phyloP scores from a whole-genome alignment of 345 rosid genomes.

The Syzygium jambos region DNA sequence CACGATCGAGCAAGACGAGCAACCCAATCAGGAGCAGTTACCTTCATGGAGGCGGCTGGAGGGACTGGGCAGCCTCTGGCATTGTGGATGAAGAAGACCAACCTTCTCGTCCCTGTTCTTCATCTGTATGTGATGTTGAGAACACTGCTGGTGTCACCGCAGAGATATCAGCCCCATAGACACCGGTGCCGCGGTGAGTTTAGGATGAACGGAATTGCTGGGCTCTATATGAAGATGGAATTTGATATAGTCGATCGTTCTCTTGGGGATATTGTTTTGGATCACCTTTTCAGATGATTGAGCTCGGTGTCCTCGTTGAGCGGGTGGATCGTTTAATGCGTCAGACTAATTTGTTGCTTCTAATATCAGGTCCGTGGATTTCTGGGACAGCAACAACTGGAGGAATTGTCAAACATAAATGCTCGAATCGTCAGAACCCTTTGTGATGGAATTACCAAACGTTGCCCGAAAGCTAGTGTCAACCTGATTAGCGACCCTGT shows the following conservation, averaged over 20 bases:
- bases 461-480: constrained; percentile 78
- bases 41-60: neutral
- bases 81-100: constrained; percentile 13
- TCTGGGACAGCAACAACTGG: constrained; percentile 68
- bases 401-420: constrained; percentile 81
- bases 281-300: neutral
- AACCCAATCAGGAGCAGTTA: too few species aligned
- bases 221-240: neutral
- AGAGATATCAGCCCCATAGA: constrained; percentile 87
- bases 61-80: neutral
- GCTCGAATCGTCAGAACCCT: constrained; percentile 82
- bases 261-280: neutral
- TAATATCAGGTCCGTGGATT: constrained; percentile 28
- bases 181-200: constrained; percentile 49
- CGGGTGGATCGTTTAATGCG: neutral
- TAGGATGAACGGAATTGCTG: neutral
- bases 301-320: neutral
- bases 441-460: constrained; percentile 72
- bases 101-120: constrained; percentile 47
- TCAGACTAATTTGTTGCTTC: too few species aligned
- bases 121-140: constrained; percentile 75
- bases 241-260: neutral
- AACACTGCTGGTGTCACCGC: constrained; percentile 84
- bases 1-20: too few species aligned
- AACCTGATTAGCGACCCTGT: constrained; percentile 90